Evolutionary conservation across 2,329 filamentous ascomycete genomes (phyloP).

Genomic region (Aspergillus sp.): DNA sequence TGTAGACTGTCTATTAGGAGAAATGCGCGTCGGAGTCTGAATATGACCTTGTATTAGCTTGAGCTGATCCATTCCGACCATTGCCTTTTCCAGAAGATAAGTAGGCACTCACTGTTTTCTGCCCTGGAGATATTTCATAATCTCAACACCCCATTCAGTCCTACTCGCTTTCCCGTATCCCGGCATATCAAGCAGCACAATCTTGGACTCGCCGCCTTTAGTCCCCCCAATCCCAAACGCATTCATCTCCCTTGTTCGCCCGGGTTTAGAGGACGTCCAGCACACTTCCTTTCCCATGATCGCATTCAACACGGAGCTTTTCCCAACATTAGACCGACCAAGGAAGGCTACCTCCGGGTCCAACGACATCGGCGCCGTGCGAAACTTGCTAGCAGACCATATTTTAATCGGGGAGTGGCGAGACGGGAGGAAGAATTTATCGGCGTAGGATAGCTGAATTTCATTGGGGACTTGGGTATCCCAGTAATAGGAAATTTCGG

Average conservation of each 20-base stretch:
- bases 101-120: slow-evolving; percentile 51
- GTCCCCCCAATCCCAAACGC: slow-evolving; percentile 57
- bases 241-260: slow-evolving; percentile 62
- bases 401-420: slow-evolving; percentile 52
- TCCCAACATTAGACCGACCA: slow-evolving; percentile 67
- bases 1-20: slow-evolving; percentile 61
- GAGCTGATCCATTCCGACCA: neutral
- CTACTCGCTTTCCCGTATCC: slow-evolving; percentile 63
- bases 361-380: slow-evolving; percentile 49
- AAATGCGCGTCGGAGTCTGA: slow-evolving; percentile 55
- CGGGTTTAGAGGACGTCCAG: slow-evolving; percentile 55
- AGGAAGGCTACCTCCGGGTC: slow-evolving; percentile 63
- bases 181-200: slow-evolving; percentile 66
- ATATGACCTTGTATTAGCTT: neutral
- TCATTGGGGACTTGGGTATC: slow-evolving; percentile 44
- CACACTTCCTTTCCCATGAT: slow-evolving; percentile 51
- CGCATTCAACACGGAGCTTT: slow-evolving; percentile 63
- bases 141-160: slow-evolving; percentile 60
- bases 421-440: slow-evolving; percentile 40
- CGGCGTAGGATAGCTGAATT: slow-evolving; percentile 41
- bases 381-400: slow-evolving; percentile 58
- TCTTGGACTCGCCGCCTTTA: slow-evolving; percentile 38
- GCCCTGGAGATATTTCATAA: slow-evolving; percentile 62
- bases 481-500: slow-evolving; percentile 44
- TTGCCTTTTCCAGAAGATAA: too few species aligned